These are phyloP conservation scores for Stachybotrys echinatus DNA, from an alignment of 2,329 filamentous ascomycete species.

Conservation along the genomic window DNA sequence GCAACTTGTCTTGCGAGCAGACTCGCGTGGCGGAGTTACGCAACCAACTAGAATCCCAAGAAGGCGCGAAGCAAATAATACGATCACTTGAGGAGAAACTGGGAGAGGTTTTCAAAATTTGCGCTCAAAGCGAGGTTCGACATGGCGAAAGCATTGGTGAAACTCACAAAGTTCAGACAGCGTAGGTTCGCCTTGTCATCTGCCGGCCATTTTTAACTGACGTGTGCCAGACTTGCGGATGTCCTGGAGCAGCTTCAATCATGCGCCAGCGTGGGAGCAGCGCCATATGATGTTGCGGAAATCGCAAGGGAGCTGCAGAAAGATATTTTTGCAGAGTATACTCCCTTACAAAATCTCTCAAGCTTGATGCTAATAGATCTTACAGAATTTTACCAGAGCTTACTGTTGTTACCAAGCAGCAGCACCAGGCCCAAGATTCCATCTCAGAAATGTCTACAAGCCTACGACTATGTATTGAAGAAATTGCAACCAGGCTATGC, in stretches of 20 bases:
- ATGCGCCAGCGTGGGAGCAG: background rate
- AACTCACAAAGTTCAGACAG: background rate
- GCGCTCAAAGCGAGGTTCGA: background rate
- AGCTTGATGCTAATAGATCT: constrained; percentile 6
- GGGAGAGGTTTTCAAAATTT: background rate
- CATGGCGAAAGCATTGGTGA: background rate
- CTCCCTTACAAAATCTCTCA: background rate
- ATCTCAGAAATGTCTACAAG: background rate
- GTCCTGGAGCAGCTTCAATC: background rate
- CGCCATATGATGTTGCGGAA: background rate
- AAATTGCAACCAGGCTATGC: background rate
- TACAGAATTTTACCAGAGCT: background rate
- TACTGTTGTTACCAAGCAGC: background rate
- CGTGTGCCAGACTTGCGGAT: background rate
- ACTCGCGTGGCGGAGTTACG: constrained; percentile 5
- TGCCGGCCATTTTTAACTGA: background rate
- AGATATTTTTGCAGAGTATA: too few relatives aligned
- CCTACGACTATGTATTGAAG: background rate
- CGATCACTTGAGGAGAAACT: background rate
- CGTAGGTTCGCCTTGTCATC: background rate
- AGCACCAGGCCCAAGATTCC: background rate
- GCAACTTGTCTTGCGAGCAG: constrained; percentile 6
- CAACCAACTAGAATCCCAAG: constrained; percentile 9
- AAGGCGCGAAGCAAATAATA: constrained; percentile 6
- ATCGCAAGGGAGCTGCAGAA: too few relatives aligned